Conservation (phyloP, 345 rosid species). For the Rhodamnia argentea region DNA sequence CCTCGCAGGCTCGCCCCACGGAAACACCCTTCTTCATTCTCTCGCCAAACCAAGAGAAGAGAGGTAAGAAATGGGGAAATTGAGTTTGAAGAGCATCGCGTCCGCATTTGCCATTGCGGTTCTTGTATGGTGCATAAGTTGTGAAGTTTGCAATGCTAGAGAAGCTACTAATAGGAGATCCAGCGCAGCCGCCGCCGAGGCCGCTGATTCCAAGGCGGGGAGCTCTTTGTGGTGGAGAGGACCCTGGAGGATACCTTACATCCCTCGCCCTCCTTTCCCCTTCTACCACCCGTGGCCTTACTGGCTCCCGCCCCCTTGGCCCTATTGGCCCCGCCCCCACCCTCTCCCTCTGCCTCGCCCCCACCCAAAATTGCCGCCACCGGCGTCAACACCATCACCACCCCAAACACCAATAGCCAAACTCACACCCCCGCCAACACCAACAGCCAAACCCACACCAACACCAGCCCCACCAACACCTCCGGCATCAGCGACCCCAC, state of each 20-base stretch:
- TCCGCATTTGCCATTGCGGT: neutral
- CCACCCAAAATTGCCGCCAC: neutral
- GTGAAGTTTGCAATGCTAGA: neutral
- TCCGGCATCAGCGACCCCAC: neutral
- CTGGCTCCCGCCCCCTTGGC: neutral
- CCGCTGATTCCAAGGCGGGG: neutral
- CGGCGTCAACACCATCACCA: neutral
- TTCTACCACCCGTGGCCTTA: neutral
- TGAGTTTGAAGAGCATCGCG: neutral
- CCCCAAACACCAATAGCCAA: too few relatives aligned
- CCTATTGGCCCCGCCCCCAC: neutral
- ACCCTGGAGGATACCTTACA: neutral
- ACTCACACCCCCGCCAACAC: too few relatives aligned
- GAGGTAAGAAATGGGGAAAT: neutral
- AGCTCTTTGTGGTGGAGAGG: neutral
- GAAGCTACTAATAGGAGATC: neutral
- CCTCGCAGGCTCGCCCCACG: rapidly evolving
- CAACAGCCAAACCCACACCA: too few relatives aligned
- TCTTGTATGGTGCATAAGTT: neutral
- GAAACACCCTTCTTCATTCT: neutral
- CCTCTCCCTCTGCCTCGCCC: neutral
- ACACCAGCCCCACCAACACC: neutral
- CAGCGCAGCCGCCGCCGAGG: rapidly evolving
- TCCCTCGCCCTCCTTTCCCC: neutral
- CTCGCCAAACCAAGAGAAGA: neutral